Percentiles rank a stretch among this genome's conserved stretches.
Evolutionary conservation across 768 basidiomycete genomes (phyloP).

Genomic region (Phaffia australis): DNA sequence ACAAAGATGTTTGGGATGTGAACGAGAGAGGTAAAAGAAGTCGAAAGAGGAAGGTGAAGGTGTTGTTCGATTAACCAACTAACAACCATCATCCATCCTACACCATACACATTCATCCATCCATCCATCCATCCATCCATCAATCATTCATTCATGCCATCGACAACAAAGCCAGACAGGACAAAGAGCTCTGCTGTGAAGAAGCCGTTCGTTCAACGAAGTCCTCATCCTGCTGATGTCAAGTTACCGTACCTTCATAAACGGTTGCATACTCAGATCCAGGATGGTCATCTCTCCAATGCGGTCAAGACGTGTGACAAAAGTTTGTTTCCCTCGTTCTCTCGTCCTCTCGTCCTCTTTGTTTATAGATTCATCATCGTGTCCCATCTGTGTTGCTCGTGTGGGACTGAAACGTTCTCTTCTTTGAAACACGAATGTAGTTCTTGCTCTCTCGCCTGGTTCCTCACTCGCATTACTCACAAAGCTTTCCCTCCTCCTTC

Average conservation of each 20-base stretch:
- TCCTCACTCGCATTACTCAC: constrained; percentile 68
- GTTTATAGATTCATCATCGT: not conserved
- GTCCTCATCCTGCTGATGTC: constrained; percentile 31
- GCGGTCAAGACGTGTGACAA: constrained; percentile 88
- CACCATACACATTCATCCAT: too few species aligned
- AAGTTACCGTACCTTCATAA: constrained; percentile 33
- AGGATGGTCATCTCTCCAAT: constrained; percentile 74
- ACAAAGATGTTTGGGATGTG: not conserved
- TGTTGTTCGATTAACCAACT: not conserved
- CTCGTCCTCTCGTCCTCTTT: not conserved
- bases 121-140: not conserved
- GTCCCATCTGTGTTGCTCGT: not conserved
- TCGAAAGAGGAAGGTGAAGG: not conserved
- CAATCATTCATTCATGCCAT: not conserved
- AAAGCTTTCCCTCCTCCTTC: constrained; percentile 74
- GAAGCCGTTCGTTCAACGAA: constrained; percentile 8
- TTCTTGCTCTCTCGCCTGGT: constrained; percentile 54
- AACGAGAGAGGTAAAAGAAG: not conserved
- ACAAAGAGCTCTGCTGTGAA: not conserved
- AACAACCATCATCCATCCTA: not conserved
- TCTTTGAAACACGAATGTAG: constrained; percentile 39
- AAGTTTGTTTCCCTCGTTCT: constrained; percentile 44
- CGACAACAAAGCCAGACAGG: not conserved
- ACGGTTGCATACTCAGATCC: constrained; percentile 70
- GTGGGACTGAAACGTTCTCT: not conserved